Percentiles rank a stretch among this genome's conserved stretches.
Evolutionary conservation across 2,329 filamentous ascomycete species (phyloP).

Genomic region (Magnaporthiopsis poae): DNA sequence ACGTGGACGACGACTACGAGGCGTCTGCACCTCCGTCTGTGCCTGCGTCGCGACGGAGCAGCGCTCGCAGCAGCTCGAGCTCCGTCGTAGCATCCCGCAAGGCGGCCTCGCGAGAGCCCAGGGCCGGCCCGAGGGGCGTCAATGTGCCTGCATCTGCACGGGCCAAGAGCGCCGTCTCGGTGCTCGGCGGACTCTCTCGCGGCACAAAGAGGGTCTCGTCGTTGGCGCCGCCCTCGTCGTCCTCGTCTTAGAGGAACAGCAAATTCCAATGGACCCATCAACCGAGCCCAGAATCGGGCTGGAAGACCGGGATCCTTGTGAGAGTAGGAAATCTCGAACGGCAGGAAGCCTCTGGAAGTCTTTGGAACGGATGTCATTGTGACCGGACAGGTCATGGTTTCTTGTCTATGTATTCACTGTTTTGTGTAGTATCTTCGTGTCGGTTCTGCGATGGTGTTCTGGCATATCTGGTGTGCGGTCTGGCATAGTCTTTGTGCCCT

Average conservation of each 20-base stretch:
- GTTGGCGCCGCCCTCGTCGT: too few species aligned
- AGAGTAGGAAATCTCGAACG: too few species aligned
- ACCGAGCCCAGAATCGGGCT: too few species aligned
- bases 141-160: background rate
- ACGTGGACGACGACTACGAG: conserved; percentile 22
- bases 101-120: background rate
- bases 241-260: background rate
- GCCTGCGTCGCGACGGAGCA: background rate
- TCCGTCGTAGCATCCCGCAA: background rate
- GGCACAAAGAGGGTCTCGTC: background rate
- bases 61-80: conserved; percentile 8
- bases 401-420: background rate
- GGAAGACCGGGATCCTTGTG: too few species aligned
- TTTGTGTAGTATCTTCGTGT: background rate
- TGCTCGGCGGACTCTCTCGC: background rate
- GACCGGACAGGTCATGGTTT: background rate
- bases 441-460: background rate
- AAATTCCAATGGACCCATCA: too few species aligned
- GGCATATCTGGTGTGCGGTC: too few species aligned
- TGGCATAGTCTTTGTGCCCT: background rate
- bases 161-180: background rate
- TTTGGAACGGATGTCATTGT: too few species aligned
- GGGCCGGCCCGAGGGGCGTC: background rate
- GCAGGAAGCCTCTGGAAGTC: too few species aligned
- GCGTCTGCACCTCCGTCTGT: background rate